A percentile compares a stretch with the other conserved stretches of the same genome.
These are phyloP conservation scores for Dionaea muscipula DNA, from an alignment of 179 eudicot genomes.

Conservation along the genomic window DNA sequence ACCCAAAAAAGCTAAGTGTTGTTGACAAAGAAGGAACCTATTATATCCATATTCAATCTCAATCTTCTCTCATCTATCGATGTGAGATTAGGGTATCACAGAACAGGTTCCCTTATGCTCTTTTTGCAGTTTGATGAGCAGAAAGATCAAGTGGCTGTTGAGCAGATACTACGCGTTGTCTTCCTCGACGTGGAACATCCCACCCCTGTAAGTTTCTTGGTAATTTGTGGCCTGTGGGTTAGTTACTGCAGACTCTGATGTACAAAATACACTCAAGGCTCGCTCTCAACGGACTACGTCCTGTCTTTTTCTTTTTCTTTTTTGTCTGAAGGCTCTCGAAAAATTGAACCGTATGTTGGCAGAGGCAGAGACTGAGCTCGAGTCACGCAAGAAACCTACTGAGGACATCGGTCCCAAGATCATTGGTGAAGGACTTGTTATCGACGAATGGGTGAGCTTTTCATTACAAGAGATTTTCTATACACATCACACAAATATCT, in stretches of 20 bases:
- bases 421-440: conserved; percentile 43
- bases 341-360: conserved; percentile 37
- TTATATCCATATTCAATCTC: too few relatives aligned
- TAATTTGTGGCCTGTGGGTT: not conserved
- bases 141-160: conserved; percentile 66
- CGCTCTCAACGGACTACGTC: too few relatives aligned
- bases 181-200: conserved; percentile 64
- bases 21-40: too few relatives aligned
- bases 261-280: too few relatives aligned
- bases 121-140: conserved; percentile 62
- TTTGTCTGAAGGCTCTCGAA: conserved; percentile 26
- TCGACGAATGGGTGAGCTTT: conserved; percentile 38
- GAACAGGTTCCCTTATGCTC: too few relatives aligned
- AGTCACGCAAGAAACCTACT: conserved; percentile 33
- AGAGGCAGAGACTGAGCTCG: conserved; percentile 39
- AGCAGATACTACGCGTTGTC: conserved; percentile 61
- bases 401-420: conserved; percentile 38
- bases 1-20: too few relatives aligned
- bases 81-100: too few relatives aligned
- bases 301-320: too few relatives aligned
- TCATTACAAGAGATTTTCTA: not conserved
- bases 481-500: too few relatives aligned
- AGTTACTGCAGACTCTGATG: too few relatives aligned
- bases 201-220: conserved; percentile 31
- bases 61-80: too few relatives aligned